Evolutionary conservation across 352 stramenopile species (phyloP).

Genomic region (Pythium coloratum): DNA sequence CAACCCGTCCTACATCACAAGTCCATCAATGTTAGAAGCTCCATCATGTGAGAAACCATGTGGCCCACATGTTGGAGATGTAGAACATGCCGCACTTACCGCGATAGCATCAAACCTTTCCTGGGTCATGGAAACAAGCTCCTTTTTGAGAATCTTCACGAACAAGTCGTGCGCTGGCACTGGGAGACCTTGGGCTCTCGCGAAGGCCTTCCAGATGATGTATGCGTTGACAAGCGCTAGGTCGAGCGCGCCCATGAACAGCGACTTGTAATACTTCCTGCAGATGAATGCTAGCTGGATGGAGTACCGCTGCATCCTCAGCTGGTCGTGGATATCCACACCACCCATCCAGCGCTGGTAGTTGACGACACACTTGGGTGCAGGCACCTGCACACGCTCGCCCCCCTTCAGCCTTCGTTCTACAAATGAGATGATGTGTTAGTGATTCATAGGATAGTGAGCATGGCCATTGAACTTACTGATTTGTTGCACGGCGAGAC

Average conservation of each 20-base stretch:
- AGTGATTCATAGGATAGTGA: neutral
- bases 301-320: slow-evolving; percentile 22
- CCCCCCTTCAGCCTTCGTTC: neutral
- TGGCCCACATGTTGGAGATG: neutral
- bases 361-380: slow-evolving; percentile 16
- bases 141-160: slow-evolving; percentile 8
- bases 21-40: neutral
- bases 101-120: no score
- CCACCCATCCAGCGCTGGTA: slow-evolving; percentile 30
- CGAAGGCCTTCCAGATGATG: slow-evolving; percentile 1
- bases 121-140: slow-evolving; percentile 1
- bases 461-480: neutral
- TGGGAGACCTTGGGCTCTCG: neutral
- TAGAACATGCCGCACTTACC: neutral
- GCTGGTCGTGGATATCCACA: slow-evolving; percentile 30
- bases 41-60: neutral
- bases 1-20: neutral
- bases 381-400: slow-evolving; percentile 2
- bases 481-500: neutral
- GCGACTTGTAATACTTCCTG: slow-evolving; percentile 26
- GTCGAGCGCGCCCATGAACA: slow-evolving; percentile 26
- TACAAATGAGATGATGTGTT: neutral
- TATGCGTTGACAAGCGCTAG: slow-evolving; percentile 26
- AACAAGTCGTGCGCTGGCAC: slow-evolving; percentile 8
- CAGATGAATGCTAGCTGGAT: slow-evolving; percentile 16